Conservation (phyloP, 164 flowering plant genomes). For the Saururus chinensis region DNA sequence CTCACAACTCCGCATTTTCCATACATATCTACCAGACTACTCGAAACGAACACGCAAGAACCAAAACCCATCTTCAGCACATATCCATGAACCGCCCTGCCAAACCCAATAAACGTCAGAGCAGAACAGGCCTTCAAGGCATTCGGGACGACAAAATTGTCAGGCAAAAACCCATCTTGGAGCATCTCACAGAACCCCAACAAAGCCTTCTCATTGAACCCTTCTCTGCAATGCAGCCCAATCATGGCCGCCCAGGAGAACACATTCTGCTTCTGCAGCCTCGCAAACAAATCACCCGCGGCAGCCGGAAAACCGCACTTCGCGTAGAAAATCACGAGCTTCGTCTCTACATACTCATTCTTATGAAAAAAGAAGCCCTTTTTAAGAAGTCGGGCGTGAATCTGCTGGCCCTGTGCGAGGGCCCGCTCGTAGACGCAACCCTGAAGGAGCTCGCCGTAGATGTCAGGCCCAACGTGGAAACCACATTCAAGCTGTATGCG, state of each 20-base stretch:
- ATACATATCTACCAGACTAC: constrained; percentile 72
- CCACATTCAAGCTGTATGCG: constrained; percentile 23
- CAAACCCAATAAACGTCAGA: constrained; percentile 28
- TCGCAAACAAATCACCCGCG: constrained; percentile 26
- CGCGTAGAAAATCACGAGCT: constrained; percentile 51
- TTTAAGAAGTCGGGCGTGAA: constrained; percentile 52
- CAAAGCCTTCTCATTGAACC: constrained; percentile 35
- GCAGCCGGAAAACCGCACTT: constrained; percentile 36
- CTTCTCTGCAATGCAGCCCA: constrained; percentile 48
- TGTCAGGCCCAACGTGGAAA: constrained; percentile 39
- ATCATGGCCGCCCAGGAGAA: constrained; percentile 77
- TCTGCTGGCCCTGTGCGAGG: constrained; percentile 46
- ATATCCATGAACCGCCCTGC: constrained; percentile 66
- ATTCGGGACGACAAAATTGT: constrained; percentile 61
- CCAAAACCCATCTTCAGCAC: constrained; percentile 45
- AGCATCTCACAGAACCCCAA: constrained; percentile 38
- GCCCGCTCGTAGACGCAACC: constrained; percentile 53
- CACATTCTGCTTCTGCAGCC: constrained; percentile 29
- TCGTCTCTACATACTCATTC: constrained; percentile 55
- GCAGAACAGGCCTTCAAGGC: constrained; percentile 65
- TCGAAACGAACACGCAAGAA: constrained; percentile 53
- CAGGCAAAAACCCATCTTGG: constrained; percentile 41
- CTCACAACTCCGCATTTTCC: constrained; percentile 59
- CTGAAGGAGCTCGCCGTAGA: constrained; percentile 60
- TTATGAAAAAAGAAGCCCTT: constrained; percentile 31